Evolutionary conservation across 345 rosid species (phyloP), one percentile per base, ranked within the genome.

Genomic region (Linum usitatissimum): DNA sequence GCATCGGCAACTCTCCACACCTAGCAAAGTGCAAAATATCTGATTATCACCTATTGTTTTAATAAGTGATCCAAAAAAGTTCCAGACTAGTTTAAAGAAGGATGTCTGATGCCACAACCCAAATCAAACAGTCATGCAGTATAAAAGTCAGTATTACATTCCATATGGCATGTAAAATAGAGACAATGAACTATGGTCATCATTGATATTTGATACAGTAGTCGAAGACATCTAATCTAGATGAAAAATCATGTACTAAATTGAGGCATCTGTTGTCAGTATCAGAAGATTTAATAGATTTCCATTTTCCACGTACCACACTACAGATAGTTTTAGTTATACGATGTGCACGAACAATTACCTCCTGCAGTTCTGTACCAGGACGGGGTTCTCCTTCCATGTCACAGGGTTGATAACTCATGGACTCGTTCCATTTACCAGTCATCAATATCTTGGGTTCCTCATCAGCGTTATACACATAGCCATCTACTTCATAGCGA

Each of bases 401-500:
- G 69, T 85, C 95, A 77, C 95, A 88, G 9, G 87, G 91, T 61
- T 88, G 91, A 60, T 83, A 88, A 75, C 89, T 83, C 76, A 88
- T 67, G n/a, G 81, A 81, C 74, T 83, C 83, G 53, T 85, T 85
- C 91, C 91, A 85, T 75, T 87, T 85, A 66, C 95, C 95, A 4
- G 89, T 87, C 84, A 87, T 81, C 82, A 87, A 73, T 72, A 87
- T 65, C 62, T 83, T 85, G 18, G 95, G 91, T 66, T 85, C 95
- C 74, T 87, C 91, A 4, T 74, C 80, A 15, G 91, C 87, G 64
- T 79, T 81, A 68, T 85, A 87, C 20, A 85, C 89, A 58, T 87
- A 87, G 42, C 91, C 95, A 70, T 87, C 95, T 63, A 87, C 91
- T 74, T 87, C 95, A 72, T 80, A 87, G n/a, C 95, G 84, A 65